Percentiles rank a stretch among this genome's conserved stretches.
phyloP scores from a whole-genome alignment of 495 filamentous ascomycete genomes.

The Xylaria nigripes region DNA sequence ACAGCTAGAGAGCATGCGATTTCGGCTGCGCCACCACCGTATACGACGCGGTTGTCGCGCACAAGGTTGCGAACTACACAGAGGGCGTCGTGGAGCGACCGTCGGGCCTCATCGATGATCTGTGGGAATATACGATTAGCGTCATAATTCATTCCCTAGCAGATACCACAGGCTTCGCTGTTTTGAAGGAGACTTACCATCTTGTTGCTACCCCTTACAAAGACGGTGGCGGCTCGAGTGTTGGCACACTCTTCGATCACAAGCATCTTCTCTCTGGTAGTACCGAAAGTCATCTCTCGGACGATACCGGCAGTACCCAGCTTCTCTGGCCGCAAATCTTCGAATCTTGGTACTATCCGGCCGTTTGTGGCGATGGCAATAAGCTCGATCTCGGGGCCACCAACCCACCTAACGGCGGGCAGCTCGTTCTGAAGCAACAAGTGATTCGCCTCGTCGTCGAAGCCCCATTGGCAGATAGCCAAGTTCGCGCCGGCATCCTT shows the following conservation, averaged over 20 bases:
- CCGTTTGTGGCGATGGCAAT: slow-evolving; percentile 98
- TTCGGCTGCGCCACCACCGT: slow-evolving; percentile 93
- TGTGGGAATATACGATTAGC: slow-evolving; percentile 25
- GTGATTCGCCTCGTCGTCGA: slow-evolving; percentile 98
- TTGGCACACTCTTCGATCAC: slow-evolving; percentile 99
- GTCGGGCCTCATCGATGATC: slow-evolving; percentile 99
- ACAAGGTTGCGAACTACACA: slow-evolving; percentile 98
- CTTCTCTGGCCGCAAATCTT: slow-evolving; percentile 85
- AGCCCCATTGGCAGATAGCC: slow-evolving; percentile 98
- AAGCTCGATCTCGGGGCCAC: slow-evolving; percentile 94
- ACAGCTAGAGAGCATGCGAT: slow-evolving; percentile 96
- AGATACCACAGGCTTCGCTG: neutral
- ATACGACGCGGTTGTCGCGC: slow-evolving; percentile 94
- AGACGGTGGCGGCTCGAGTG: slow-evolving; percentile 89
- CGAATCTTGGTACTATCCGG: slow-evolving; percentile 93
- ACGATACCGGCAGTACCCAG: slow-evolving; percentile 85
- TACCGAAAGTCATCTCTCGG: slow-evolving; percentile 91
- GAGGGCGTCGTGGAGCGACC: slow-evolving; percentile 92
- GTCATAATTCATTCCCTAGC: neutral
- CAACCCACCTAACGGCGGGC: slow-evolving; percentile 95
- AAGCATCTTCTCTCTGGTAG: slow-evolving; percentile 97
- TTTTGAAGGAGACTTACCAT: slow-evolving; percentile 55
- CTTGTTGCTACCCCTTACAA: slow-evolving; percentile 97
- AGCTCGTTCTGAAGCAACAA: slow-evolving; percentile 91
- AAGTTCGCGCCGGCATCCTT: slow-evolving; percentile 96